Evolutionary conservation across 2,329 filamentous ascomycete genomes (phyloP), one percentile per base, ranked within the genome.

Genomic region (Juglanconis oblonga): DNA sequence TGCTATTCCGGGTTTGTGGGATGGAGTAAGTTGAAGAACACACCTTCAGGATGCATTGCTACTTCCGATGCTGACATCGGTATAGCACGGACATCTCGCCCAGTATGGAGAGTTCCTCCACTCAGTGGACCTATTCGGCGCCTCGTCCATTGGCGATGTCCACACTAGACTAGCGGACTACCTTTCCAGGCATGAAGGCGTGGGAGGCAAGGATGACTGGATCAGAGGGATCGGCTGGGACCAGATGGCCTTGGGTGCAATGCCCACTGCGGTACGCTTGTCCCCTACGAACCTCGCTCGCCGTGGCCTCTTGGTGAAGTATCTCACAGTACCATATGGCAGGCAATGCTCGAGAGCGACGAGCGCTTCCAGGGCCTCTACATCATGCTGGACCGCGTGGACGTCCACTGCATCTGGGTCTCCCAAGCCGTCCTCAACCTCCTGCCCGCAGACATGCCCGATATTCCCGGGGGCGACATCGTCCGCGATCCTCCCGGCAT

Each of bases 321-420:
- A 24, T 24, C 17, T 24, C 17, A 24, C 17, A 24, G 17, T 24
- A 24, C 17, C 17, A 24, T n/a, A 9, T 7, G 10, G 14, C 31
- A 83, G 82, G 76, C 75, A 55, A 82, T 88, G 61, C 74, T 90
- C 1, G 78, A 81, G 10, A 72, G 78, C 44, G 81, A 85, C 49
- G 71, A 78, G 31, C 66, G 71, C 1, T 79, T 90, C 48, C 76
- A 73, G 47, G 79, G 81, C 38, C 72, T 84, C 40, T 89, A 85
- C 69, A 81, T 90, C 61, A 88, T 90, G 85, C 79, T 90, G 3
- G 86, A 89, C 67, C 81, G 88, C 13, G 83, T 89, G 7, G 88
- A 90, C 65, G 84, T 86, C 4, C 88, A 90, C 69, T 91, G 88
- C 70, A 79, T 85, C 33, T 89, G 87, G 84, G 86, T 89, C 3